Conservation (phyloP, 2,329 filamentous ascomycete species). For the Blumeria hordei region DNA sequence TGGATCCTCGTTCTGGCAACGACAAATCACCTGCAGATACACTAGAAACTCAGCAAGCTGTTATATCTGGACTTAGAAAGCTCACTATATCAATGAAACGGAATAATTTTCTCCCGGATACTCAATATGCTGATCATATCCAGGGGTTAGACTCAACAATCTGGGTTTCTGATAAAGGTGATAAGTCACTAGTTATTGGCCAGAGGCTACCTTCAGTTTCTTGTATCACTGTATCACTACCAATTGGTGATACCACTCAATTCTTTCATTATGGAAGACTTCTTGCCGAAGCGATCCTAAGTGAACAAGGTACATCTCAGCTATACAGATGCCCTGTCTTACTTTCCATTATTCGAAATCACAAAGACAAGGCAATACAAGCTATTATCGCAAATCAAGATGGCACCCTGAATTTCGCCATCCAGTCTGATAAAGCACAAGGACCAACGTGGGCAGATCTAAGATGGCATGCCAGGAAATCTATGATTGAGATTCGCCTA, state of each 20-base stretch:
- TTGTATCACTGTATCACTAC: slow-evolving; percentile 39
- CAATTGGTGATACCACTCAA: slow-evolving; percentile 47
- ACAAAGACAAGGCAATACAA: slow-evolving; percentile 42
- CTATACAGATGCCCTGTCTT: slow-evolving; percentile 48
- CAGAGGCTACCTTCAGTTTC: slow-evolving; percentile 13
- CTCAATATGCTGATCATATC: slow-evolving; percentile 42
- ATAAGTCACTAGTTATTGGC: slow-evolving; percentile 10
- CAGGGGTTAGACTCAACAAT: slow-evolving; percentile 60
- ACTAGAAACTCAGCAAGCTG: slow-evolving; percentile 24
- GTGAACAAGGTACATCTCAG: slow-evolving; percentile 46
- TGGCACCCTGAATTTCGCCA: slow-evolving; percentile 47
- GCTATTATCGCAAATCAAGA: slow-evolving; percentile 61
- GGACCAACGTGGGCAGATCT: slow-evolving; percentile 65
- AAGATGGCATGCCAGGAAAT: slow-evolving; percentile 47
- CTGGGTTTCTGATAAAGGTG: slow-evolving; percentile 43
- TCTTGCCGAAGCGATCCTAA: slow-evolving; percentile 48
- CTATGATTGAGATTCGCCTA: slow-evolving; percentile 41
- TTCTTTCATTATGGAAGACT: slow-evolving; percentile 63
- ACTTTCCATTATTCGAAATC: slow-evolving; percentile 48
- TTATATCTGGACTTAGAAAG: slow-evolving; percentile 44
- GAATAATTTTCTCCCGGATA: slow-evolving; percentile 49
- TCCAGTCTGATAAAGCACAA: slow-evolving; percentile 41
- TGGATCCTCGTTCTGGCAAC: slow-evolving; percentile 8
- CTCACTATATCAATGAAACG: slow-evolving; percentile 62
- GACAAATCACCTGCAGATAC: slow-evolving; percentile 16